These are phyloP conservation scores for Geotrichum klebahnii DNA, from an alignment of 1,139 yeast genomes.

Conservation along the genomic window DNA sequence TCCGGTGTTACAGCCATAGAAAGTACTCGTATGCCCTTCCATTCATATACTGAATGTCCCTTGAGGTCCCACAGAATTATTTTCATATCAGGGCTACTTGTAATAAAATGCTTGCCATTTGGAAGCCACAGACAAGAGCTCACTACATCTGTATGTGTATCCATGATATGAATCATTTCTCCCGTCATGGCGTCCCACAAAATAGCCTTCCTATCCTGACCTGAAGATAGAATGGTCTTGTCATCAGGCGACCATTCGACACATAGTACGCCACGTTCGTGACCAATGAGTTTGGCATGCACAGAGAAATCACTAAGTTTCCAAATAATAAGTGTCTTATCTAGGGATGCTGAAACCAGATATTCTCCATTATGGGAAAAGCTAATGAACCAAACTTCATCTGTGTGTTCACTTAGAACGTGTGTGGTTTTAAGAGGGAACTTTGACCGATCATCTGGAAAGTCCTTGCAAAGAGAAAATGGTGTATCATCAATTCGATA, in stretches of 20 bases:
- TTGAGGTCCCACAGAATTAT: conserved; percentile 57
- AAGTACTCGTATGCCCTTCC: conserved; percentile 54
- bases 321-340: conserved; percentile 61
- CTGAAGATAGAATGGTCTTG: conserved; percentile 60
- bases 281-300: conserved; percentile 44
- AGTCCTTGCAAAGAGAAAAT: conserved; percentile 37
- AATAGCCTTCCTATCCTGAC: conserved; percentile 61
- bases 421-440: conserved; percentile 51
- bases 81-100: conserved; percentile 72
- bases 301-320: conserved; percentile 55
- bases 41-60: conserved; percentile 42
- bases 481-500: conserved; percentile 35
- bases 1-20: conserved; percentile 66
- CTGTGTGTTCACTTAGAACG: conserved; percentile 51
- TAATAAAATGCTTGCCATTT: conserved; percentile 54
- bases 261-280: conserved; percentile 59
- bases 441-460: conserved; percentile 34
- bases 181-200: conserved; percentile 59
- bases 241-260: conserved; percentile 74
- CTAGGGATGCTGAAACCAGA: conserved; percentile 74
- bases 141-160: conserved; percentile 38
- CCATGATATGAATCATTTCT: conserved; percentile 27
- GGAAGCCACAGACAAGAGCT: conserved; percentile 80
- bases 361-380: conserved; percentile 73
- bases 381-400: conserved; percentile 81